Evolutionary conservation across 1,284 basidiomycete genomes (phyloP).

Genomic region (Dichomitus squalens): DNA sequence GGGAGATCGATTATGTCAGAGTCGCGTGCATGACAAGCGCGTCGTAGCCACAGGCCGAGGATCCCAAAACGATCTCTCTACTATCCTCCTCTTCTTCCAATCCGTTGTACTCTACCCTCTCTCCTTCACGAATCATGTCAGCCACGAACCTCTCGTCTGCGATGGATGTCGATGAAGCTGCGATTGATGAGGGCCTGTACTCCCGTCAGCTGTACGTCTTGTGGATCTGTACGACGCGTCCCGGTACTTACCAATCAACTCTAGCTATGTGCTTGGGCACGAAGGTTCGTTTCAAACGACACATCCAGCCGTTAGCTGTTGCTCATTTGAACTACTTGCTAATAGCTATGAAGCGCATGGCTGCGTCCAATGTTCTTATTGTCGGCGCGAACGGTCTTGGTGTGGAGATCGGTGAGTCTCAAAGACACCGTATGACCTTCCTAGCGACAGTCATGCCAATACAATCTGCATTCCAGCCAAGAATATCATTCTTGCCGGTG

Average conservation of each 20-base stretch:
- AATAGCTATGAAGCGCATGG: conserved; percentile 99
- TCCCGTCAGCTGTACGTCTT: conserved; percentile 89
- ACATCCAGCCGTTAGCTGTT: not conserved
- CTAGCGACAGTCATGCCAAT: not conserved
- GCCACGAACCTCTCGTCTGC: conserved; percentile 51
- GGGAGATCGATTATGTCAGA: conserved; percentile 23
- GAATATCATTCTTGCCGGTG: conserved; percentile 94
- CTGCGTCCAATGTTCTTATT: conserved; percentile 92
- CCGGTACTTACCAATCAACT: conserved; percentile 26
- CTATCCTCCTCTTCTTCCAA: conserved; percentile 14
- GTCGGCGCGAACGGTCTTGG: conserved; percentile 94
- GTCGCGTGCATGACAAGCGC: conserved; percentile 22
- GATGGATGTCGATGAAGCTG: conserved; percentile 85
- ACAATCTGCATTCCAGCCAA: conserved; percentile 70
- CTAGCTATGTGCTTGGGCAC: conserved; percentile 93
- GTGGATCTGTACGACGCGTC: conserved; percentile 16
- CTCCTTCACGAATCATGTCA: conserved; percentile 47
- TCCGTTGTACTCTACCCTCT: conserved; percentile 1
- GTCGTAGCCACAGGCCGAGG: conserved; percentile 20
- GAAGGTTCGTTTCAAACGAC: conserved; percentile 62
- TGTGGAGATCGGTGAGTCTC: conserved; percentile 86
- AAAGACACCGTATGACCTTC: conserved; percentile 1
- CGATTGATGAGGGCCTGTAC: conserved; percentile 92
- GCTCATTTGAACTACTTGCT: conserved; percentile 5
- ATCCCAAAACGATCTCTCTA: conserved; percentile 22